Evolutionary conservation across 345 rosid species (phyloP), one percentile per base, ranked within the genome.

Genomic region (Hirschfeldia incana): DNA sequence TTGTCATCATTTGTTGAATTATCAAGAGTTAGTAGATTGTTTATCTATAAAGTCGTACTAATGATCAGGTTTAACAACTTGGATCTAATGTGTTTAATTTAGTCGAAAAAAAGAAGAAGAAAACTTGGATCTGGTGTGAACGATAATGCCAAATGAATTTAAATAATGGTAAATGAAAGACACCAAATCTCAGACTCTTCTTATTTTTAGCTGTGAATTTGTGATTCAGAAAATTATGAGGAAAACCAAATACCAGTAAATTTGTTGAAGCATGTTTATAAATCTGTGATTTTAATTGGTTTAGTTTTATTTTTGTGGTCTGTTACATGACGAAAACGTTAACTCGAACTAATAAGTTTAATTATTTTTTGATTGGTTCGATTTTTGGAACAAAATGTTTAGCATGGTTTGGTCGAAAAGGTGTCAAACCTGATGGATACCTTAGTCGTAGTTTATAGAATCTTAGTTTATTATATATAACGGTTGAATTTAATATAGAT

Each of bases 1-100:
- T 5, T 63, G 28, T 44, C 72, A 59, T 29, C 11, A 30, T 42
- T 30, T 29, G 59, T 67, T 76, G 49, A 67, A 76, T 16, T 29
- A 11, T 67, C 8, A 44, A 21, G 49, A 42, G 36, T 76, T 60
- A 60, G 16, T 59, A 65, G 72, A 10, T 67, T 29, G 2, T 59
- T 42, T 30, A 76, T 21, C 46, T 13, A 46, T 8, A 42, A 68
- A 76, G 27, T 30, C 74, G 49, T 15, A 60, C 8, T 17, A 73
- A 60, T 21, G 21, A 21, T 42, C 69, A 17, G 62, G 49, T 42
- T 60, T 68, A 68, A 76, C 28, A 76, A 5, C 36, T 30, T 60
- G 28, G 36, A 59, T 68, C 49, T 68, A 17, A 33, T 30, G 7
- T 68, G 51, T 11, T 27, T 21, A 21, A 21, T 21, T 27, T 59